Percentiles rank a stretch among this genome's conserved stretches.
Evolutionary conservation across 257 asterid species (phyloP).

Genomic region (Penstemon barbatus): DNA sequence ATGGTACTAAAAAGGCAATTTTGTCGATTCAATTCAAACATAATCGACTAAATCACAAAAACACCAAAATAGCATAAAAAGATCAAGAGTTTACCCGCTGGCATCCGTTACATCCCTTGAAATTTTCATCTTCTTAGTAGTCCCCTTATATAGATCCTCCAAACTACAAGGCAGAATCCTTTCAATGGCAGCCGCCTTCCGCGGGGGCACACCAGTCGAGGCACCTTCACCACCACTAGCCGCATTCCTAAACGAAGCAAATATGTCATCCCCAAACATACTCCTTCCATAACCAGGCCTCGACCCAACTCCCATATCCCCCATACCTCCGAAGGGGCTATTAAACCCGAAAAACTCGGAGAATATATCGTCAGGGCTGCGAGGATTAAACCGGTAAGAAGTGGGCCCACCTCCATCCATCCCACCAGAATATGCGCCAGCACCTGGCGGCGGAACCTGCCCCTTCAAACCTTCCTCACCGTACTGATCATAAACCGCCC

Average conservation of each 20-base stretch:
- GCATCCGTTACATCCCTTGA: conserved; percentile 59
- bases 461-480: conserved; percentile 76
- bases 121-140: conserved; percentile 74
- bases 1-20: too few relatives aligned
- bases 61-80: not conserved
- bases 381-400: conserved; percentile 55
- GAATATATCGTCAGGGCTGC: conserved; percentile 61
- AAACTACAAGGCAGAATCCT: conserved; percentile 56
- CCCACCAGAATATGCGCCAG: conserved; percentile 40
- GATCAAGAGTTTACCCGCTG: conserved; percentile 44
- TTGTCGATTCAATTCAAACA: not conserved
- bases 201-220: conserved; percentile 25
- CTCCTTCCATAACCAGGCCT: conserved; percentile 40
- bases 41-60: not conserved
- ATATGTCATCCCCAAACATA: conserved; percentile 54
- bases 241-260: conserved; percentile 42
- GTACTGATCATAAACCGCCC: conserved; percentile 62
- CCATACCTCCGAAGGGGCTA: conserved; percentile 56
- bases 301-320: conserved; percentile 52
- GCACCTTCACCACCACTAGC: conserved; percentile 46
- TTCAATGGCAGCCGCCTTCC: conserved; percentile 63
- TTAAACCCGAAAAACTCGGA: conserved; percentile 53
- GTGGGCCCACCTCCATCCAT: conserved; percentile 40
- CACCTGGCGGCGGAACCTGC: conserved; percentile 56
- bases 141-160: conserved; percentile 76